phyloP scores from a whole-genome alignment of 2,329 filamentous ascomycete genomes.

The Ascomycota sp. region DNA sequence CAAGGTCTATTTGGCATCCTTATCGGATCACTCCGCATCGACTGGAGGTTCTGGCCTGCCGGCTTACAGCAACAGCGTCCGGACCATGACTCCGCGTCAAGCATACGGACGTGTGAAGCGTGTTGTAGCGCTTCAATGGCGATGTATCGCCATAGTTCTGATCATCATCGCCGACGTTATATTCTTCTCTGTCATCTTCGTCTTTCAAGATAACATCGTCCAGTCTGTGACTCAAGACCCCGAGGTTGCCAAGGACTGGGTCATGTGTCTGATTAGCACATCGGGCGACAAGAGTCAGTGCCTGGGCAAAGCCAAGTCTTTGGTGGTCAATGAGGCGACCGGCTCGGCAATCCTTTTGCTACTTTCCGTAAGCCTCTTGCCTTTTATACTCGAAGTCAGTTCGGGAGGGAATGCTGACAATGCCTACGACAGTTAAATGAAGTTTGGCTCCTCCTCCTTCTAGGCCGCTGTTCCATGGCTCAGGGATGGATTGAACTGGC shows the following conservation, averaged over 20 bases:
- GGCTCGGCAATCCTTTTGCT: conserved; percentile 67
- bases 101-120: conserved; percentile 73
- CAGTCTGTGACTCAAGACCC: conserved; percentile 34
- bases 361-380: conserved; percentile 40
- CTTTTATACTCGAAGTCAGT: not conserved
- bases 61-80: conserved; percentile 49
- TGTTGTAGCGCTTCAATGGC: conserved; percentile 83
- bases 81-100: conserved; percentile 61
- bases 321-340: conserved; percentile 58
- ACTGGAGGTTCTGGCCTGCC: conserved; percentile 55
- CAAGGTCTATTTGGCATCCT: conserved; percentile 76
- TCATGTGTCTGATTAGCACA: conserved; percentile 43
- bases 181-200: conserved; percentile 82
- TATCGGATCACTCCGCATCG: conserved; percentile 50
- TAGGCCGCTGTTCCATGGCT: conserved; percentile 71
- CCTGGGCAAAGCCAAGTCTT: conserved; percentile 30
- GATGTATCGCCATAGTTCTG: conserved; percentile 73
- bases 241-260: conserved; percentile 39
- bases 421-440: conserved; percentile 45
- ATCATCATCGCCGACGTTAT: conserved; percentile 83
- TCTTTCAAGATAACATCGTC: conserved; percentile 63
- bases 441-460: conserved; percentile 63
- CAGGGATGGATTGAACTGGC: conserved; percentile 59
- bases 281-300: conserved; percentile 45
- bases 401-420: not conserved